Evolutionary conservation across 2,329 filamentous ascomycete genomes (phyloP).

Genomic region (Pseudocercospora musae): DNA sequence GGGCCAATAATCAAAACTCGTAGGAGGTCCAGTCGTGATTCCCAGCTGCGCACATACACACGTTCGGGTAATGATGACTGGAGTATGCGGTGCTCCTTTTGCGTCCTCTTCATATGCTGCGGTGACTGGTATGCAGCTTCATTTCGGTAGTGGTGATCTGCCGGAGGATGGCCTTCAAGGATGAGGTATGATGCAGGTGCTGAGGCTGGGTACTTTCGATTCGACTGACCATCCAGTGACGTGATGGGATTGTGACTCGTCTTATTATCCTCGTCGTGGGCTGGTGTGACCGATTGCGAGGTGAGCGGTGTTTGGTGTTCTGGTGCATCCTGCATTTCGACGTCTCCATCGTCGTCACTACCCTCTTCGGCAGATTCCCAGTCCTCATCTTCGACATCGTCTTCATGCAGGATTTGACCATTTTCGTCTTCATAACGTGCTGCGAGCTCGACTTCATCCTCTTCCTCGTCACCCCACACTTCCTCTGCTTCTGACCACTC

Average conservation of each 20-base stretch:
- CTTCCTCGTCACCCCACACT: slow-evolving; percentile 29
- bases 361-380: slow-evolving; percentile 38
- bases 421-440: slow-evolving; percentile 43
- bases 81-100: slow-evolving; percentile 59
- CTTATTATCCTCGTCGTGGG: slow-evolving; percentile 1
- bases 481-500: slow-evolving; percentile 33
- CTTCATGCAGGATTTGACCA: slow-evolving; percentile 41
- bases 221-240: background rate
- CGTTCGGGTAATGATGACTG: slow-evolving; percentile 49
- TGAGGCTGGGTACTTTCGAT: background rate
- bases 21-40: slow-evolving; percentile 56
- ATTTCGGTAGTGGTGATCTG: slow-evolving; percentile 42
- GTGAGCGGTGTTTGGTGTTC: slow-evolving; percentile 23
- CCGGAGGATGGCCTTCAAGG: slow-evolving; percentile 44
- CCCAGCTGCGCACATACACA: slow-evolving; percentile 59
- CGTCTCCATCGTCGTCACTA: slow-evolving; percentile 19
- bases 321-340: slow-evolving; percentile 24
- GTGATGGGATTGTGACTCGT: background rate
- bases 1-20: slow-evolving; percentile 59
- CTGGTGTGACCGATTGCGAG: slow-evolving; percentile 22
- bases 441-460: slow-evolving; percentile 28
- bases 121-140: slow-evolving; percentile 26
- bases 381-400: slow-evolving; percentile 44
- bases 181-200: slow-evolving; percentile 28
- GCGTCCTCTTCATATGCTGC: slow-evolving; percentile 49